These are phyloP conservation scores for Lentinula sp. DNA, from an alignment of 768 basidiomycete genomes.

Conservation along the genomic window DNA sequence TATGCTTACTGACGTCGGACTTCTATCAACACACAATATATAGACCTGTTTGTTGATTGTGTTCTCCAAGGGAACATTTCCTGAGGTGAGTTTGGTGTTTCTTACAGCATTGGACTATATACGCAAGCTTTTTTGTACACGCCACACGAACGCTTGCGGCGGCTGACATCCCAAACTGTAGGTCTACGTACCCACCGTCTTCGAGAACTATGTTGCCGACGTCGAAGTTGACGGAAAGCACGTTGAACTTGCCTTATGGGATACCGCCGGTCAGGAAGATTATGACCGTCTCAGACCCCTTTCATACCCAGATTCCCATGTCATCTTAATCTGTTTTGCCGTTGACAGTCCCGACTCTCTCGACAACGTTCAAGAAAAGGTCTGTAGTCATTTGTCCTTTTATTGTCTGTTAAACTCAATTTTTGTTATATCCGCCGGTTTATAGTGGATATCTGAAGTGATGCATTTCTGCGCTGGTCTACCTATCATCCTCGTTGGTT, in stretches of 20 bases:
- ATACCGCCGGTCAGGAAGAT: slow-evolving; percentile 99
- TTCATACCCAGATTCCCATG: slow-evolving; percentile 98
- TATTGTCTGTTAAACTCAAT: neutral
- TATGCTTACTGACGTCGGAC: neutral
- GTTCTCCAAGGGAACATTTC: slow-evolving; percentile 95
- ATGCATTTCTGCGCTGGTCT: slow-evolving; percentile 95
- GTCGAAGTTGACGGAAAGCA: slow-evolving; percentile 98
- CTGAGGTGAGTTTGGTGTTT: slow-evolving; percentile 59
- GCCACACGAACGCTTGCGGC: neutral
- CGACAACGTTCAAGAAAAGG: slow-evolving; percentile 99
- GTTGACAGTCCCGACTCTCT: slow-evolving; percentile 97
- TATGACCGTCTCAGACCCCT: slow-evolving; percentile 98
- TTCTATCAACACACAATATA: neutral
- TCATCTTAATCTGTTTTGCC: slow-evolving; percentile 98
- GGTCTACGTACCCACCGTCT: slow-evolving; percentile 99
- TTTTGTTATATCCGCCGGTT: slow-evolving; percentile 5
- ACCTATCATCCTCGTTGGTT: slow-evolving; percentile 95
- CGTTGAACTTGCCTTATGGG: slow-evolving; percentile 98
- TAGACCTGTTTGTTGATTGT: slow-evolving; percentile 93
- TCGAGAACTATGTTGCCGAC: slow-evolving; percentile 99
- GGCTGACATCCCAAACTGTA: slow-evolving; percentile 24
- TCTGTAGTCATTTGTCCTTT: slow-evolving; percentile 25
- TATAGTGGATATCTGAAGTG: slow-evolving; percentile 96
- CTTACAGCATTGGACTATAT: neutral
- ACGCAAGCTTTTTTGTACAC: neutral